Conservation (phyloP, 768 basidiomycete genomes). For the Leccinum obscurum region DNA sequence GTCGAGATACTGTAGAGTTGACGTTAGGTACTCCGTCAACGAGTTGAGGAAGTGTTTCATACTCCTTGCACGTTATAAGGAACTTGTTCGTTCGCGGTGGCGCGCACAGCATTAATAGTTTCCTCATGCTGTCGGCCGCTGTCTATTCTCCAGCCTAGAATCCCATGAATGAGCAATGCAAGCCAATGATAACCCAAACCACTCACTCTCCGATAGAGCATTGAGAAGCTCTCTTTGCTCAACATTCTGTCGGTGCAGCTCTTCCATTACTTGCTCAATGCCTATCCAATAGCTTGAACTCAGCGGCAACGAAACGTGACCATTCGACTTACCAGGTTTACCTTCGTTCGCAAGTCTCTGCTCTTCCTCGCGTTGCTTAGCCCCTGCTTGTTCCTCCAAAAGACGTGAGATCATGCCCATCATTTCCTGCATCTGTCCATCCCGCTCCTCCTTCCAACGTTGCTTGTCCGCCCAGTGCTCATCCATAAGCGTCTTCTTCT, state of each 20-base stretch:
- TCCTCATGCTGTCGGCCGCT: slow-evolving; percentile 64
- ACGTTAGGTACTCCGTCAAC: slow-evolving; percentile 7
- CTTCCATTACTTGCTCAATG: slow-evolving; percentile 59
- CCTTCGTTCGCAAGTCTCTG: slow-evolving; percentile 50
- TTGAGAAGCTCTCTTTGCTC: slow-evolving; percentile 59
- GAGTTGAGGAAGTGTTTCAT: not conserved
- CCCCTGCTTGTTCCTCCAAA: slow-evolving; percentile 53
- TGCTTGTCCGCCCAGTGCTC: slow-evolving; percentile 58
- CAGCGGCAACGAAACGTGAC: not conserved
- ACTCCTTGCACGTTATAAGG: slow-evolving; percentile 82
- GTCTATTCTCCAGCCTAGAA: slow-evolving; percentile 67
- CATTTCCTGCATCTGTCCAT: slow-evolving; percentile 54
- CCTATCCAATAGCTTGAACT: slow-evolving; percentile 37
- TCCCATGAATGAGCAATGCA: slow-evolving; percentile 13
- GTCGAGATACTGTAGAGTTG: slow-evolving; percentile 63
- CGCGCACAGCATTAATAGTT: slow-evolving; percentile 63
- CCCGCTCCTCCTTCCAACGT: slow-evolving; percentile 56
- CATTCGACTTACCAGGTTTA: slow-evolving; percentile 52
- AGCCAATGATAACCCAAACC: not conserved
- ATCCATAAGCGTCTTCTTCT: slow-evolving; percentile 62
- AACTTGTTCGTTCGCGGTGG: slow-evolving; percentile 74
- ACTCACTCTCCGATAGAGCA: slow-evolving; percentile 56
- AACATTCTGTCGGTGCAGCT: slow-evolving; percentile 56
- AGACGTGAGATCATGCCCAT: slow-evolving; percentile 62
- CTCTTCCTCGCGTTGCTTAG: slow-evolving; percentile 52